Base-by-base conservation (phyloP, 371 early-diverging fungal genomes). In the Cokeromyces recurvatus region DNA sequence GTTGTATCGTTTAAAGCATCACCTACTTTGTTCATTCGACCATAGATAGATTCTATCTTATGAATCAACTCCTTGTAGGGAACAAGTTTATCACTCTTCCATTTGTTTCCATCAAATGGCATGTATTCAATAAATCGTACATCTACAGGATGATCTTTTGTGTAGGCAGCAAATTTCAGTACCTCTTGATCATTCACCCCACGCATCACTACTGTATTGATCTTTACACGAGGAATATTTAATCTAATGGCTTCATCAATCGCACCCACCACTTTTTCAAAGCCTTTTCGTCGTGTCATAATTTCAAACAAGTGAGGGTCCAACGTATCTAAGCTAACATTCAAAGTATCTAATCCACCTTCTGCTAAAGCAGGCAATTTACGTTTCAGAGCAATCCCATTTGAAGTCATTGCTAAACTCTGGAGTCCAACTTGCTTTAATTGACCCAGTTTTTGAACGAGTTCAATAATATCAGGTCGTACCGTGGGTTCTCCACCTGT, bases 401-500 rank as follows among this genome's bases (percentile, higher is more conserved):
- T 96, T 4, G 93, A 87, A 2, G 97, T 96, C 80, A 96, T 94
- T 35, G 88, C 89, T 31, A 96, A 84, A 10, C 78, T 77, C 38
- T 84, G 55, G 32, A 96, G 66, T 0, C 95, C 95, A 31, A 80
- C 17, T 7, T 72, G 66, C 37, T 82, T 76, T 27, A 94, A 61
- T 31, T 74, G 66, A n/a, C 87, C 81, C 15, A 95, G 62, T 14
- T 84, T 88, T 9, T 57, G 79, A 10, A 94, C 82, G 21, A 96
- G 70, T 11, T 92, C 87, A 3, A 87, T 51, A 35, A 96, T 78
- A 53, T 96, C 97, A 49, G 86, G 85, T 41, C 97, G 77, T n/a
- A 96, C 82, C 0, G 95, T 94, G 1, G 97, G 97, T 50, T 96
- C 97, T 6, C 97, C 97, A 29, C 97, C 97, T 0, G 97, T 96